Percentiles rank a stretch among this genome's conserved stretches.
Evolutionary conservation across 208 protist species (phyloP).

Genomic region (Acanthamoeba lenticulata): DNA sequence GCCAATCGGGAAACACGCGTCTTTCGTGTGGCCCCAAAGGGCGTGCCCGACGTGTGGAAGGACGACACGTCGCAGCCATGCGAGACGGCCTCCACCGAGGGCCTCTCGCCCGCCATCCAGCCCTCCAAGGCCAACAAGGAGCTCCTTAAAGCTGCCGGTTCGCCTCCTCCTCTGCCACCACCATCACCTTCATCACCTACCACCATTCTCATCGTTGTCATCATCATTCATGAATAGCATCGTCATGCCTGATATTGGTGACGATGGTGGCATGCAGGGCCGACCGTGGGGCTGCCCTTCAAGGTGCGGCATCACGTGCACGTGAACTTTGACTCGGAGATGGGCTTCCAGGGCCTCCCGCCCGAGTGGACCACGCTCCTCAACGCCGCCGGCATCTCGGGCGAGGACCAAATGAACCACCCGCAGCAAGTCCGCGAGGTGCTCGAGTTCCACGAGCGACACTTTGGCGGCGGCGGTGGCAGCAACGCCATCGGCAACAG

Average conservation of each 20-base stretch:
- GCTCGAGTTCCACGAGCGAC: constrained; percentile 29
- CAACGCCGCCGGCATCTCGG: constrained; percentile 30
- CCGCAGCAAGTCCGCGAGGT: background rate
- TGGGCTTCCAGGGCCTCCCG: constrained; percentile 23
- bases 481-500: background rate
- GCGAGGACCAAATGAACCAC: constrained; percentile 44
- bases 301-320: constrained; percentile 51
- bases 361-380: constrained; percentile 52
- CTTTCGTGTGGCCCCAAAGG: background rate
- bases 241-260: background rate
- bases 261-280: background rate
- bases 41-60: constrained; percentile 30
- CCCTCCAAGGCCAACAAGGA: background rate
- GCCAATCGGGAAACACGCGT: background rate
- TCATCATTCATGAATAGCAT: background rate
- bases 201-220: too few relatives aligned
- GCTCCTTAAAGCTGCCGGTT: background rate
- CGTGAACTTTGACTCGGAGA: constrained; percentile 53
- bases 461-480: background rate
- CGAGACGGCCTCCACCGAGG: constrained; percentile 15
- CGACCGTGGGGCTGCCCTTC: background rate
- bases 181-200: too few relatives aligned
- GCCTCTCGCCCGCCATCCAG: constrained; percentile 24
- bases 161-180: too few relatives aligned
- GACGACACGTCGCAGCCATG: constrained; percentile 15